Evolutionary conservation across 202 grass and related monocot genomes (phyloP), one percentile per base, ranked within the genome.

Genomic region (Zizania palustris): DNA sequence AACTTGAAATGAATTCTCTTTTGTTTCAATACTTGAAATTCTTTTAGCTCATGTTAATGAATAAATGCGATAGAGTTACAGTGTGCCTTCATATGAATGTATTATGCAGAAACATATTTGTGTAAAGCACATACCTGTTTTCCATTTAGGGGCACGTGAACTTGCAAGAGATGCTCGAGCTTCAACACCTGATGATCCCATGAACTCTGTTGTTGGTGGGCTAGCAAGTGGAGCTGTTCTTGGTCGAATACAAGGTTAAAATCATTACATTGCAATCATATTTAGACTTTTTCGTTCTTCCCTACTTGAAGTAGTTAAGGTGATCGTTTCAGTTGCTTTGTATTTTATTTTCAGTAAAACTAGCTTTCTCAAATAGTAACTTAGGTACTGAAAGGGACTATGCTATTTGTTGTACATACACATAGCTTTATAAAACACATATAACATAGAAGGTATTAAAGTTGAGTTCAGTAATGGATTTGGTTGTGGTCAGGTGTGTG

Each of bases 81-180:
- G 28, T 28, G 3, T 15, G 71, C 50, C 48, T 34, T 61, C 43
- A 4, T 18, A 60, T 22, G 49, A 18, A 42, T 58, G 18, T 20
- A 82, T 67, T 63, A 38, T 73, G 6, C 11, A 41, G 7, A 15
- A 19, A 7, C 3, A 55, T 81, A 12, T 79, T 58, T 36, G 11
- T 59, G 44, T 69, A 62, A 61, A 11, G 9, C 16, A 45, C 60
- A 61, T 50, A 66, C 14, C 72, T 42, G 20, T 36, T 80, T 82
- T 20, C 45, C 39, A 63, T 71, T 72, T 43, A 98, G 91, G 91
- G n/a, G 91, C 89, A 51, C 81, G 89, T 34, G 91, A 98, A 90
- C 50, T 95, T 40, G 96, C 96, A 87, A 85, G 91, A 85, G 96
- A 98, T 95, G 96, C 91, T 80, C 88, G 89, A 54, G 81, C 71